Evolutionary conservation across 768 basidiomycete genomes (phyloP), one percentile per base, ranked within the genome.

Genomic region (Gymnopilus junonius): DNA sequence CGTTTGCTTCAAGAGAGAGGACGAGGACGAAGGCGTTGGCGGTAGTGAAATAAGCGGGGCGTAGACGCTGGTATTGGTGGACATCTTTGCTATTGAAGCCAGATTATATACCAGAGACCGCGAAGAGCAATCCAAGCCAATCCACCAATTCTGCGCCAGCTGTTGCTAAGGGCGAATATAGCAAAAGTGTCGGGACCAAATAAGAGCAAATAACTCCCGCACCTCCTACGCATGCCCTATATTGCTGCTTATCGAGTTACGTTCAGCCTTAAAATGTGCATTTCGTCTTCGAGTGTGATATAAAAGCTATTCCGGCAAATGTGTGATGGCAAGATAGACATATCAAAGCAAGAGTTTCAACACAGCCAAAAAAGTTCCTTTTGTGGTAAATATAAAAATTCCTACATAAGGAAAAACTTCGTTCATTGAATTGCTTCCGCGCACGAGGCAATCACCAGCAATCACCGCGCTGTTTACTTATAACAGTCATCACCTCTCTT

Each of bases 71-170:
- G 10, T n/a, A 54, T 35, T 48, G n/a, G 43, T 31, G 54, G 43
- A 25, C 35, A 43, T 55, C 39, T 32, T 55, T 21, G 40, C 21
- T 21, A 35, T 34, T 39, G 11, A 17, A n/a, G 51, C 23, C 39
- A 55, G 42, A 21, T 55, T 62, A 55, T 62, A 62, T 62, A 62
- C 27, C 5, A 20, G 32, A 27, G 31, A 11, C 51, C 20, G 4
- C 27, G 23, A 39, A 45, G 14, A 62, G 61, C 61, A 59, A 59
- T 59, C 58, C 58, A 39, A 46, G 31, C 43, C 58, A 62, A 62
- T 62, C 61, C 39, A 62, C 27, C 60, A 42, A 61, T 55, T 55
- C 55, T 34, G 11, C 43, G n/a, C n/a, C 7, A 46, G 8, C 37
- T 39, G 61, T 62, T 62, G 43, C 46, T 25, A 59, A n/a, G 58